Conservation (phyloP, 768 basidiomycete genomes). For the Tricholoma furcatifolium region DNA sequence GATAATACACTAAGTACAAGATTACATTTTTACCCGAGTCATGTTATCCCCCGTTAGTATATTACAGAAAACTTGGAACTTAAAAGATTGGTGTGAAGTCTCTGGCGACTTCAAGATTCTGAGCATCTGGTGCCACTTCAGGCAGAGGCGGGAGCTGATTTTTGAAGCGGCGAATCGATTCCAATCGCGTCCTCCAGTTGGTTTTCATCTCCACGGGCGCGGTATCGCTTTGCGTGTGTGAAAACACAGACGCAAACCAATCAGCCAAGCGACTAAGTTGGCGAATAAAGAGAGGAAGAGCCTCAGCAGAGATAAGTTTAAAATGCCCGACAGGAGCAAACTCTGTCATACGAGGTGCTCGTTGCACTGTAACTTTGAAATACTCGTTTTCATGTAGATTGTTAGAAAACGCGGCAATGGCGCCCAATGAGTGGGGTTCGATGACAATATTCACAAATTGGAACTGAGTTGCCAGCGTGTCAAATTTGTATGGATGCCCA, state of each 20-base stretch:
- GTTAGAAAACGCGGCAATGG: conserved; percentile 83
- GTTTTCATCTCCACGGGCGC: conserved; percentile 76
- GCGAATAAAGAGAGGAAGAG: conserved; percentile 82
- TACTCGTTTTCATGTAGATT: conserved; percentile 89
- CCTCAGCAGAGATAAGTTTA: conserved; percentile 90
- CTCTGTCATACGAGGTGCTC: conserved; percentile 87
- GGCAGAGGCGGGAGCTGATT: conserved; percentile 33
- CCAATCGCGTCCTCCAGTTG: conserved; percentile 83
- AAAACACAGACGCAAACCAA: conserved; percentile 87
- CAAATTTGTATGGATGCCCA: conserved; percentile 83
- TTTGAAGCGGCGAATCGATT: conserved; percentile 74
- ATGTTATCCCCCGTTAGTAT: too few relatives aligned
- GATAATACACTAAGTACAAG: too few relatives aligned
- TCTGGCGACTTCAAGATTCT: conserved; percentile 48
- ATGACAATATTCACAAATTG: conserved; percentile 98
- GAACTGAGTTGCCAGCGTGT: conserved; percentile 90
- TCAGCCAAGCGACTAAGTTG: conserved; percentile 87
- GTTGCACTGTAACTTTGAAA: conserved; percentile 92
- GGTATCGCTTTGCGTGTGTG: conserved; percentile 70
- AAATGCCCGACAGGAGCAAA: conserved; percentile 91
- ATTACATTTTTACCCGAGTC: too few relatives aligned
- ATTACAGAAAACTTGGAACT: background rate
- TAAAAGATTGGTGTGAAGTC: conserved; percentile 60
- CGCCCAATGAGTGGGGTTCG: conserved; percentile 85
- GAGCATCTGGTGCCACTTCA: conserved; percentile 20